Percentiles rank a stretch among this genome's conserved stretches.
These are phyloP conservation scores for Beta vulgaris DNA, from an alignment of 148 eudicot genomes.

Conservation along the genomic window DNA sequence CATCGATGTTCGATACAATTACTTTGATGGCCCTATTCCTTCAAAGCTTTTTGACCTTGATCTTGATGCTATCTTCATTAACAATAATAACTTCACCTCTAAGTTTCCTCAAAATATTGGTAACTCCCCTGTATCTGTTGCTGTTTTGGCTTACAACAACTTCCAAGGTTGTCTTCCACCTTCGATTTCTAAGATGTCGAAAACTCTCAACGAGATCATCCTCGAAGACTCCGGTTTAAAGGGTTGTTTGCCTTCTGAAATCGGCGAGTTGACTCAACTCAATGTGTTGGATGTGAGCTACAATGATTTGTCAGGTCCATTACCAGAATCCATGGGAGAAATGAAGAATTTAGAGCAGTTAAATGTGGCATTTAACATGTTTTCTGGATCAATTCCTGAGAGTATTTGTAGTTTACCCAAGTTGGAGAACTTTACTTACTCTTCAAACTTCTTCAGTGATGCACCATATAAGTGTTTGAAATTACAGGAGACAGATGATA, in stretches of 20 bases:
- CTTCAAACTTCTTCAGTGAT: slow-evolving; percentile 40
- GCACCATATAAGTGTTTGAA: slow-evolving; percentile 38
- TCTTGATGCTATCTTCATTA: slow-evolving; percentile 60
- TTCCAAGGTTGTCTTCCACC: slow-evolving; percentile 54
- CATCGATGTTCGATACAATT: slow-evolving; percentile 61
- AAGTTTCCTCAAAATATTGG: slow-evolving; percentile 54
- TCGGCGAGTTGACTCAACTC: slow-evolving; percentile 36
- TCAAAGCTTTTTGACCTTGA: slow-evolving; percentile 38
- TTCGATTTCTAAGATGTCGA: slow-evolving; percentile 47
- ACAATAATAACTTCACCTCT: slow-evolving; percentile 49
- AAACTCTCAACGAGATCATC: slow-evolving; percentile 51
- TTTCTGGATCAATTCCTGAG: slow-evolving; percentile 49
- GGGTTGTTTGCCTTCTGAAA: slow-evolving; percentile 53
- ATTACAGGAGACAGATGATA: slow-evolving; percentile 40
- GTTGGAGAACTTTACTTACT: slow-evolving; percentile 54
- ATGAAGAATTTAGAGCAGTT: slow-evolving; percentile 57
- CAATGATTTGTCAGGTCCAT: slow-evolving; percentile 41
- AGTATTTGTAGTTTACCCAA: slow-evolving; percentile 52
- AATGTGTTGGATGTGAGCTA: slow-evolving; percentile 57
- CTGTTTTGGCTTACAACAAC: slow-evolving; percentile 58
- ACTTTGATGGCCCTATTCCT: slow-evolving; percentile 48
- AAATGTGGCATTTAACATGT: slow-evolving; percentile 50
- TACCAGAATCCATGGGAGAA: slow-evolving; percentile 45
- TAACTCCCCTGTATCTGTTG: slow-evolving; percentile 51
- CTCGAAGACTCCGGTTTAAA: slow-evolving; percentile 33